These are phyloP conservation scores for Arthrobotrys musiformis DNA, from an alignment of 2,329 filamentous ascomycete genomes.

Conservation along the genomic window DNA sequence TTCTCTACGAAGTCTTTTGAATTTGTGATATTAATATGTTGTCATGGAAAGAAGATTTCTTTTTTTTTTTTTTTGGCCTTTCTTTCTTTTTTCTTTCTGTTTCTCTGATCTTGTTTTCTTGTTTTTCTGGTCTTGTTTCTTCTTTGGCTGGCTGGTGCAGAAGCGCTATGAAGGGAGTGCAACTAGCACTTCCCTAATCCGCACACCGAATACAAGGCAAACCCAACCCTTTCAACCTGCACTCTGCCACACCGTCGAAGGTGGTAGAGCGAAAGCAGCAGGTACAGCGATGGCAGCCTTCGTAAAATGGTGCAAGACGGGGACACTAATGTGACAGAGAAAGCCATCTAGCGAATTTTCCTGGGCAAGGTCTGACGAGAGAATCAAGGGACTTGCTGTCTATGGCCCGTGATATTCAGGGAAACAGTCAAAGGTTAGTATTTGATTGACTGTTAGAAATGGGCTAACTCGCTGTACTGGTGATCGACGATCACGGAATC, in stretches of 20 bases:
- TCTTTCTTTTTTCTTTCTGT: background rate
- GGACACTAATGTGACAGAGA: slow-evolving; percentile 7
- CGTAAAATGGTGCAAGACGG: slow-evolving; percentile 41
- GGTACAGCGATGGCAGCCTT: slow-evolving; percentile 53
- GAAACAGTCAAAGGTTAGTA: slow-evolving; percentile 35
- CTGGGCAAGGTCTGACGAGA: slow-evolving; percentile 33
- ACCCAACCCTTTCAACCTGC: slow-evolving; percentile 30
- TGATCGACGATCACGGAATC: slow-evolving; percentile 21
- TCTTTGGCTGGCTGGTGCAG: no score
- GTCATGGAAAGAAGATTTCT: background rate
- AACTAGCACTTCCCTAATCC: slow-evolving; percentile 54
- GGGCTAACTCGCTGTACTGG: slow-evolving; percentile 21
- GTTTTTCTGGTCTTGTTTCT: slow-evolving; percentile 1
- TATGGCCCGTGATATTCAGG: slow-evolving; percentile 54
- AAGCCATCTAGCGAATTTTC: slow-evolving; percentile 31
- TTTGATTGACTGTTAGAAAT: slow-evolving; percentile 19
- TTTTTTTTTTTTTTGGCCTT: background rate
- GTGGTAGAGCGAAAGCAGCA: slow-evolving; percentile 45
- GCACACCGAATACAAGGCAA: slow-evolving; percentile 45
- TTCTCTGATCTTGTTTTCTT: slow-evolving; percentile 20
- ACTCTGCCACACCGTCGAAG: slow-evolving; percentile 23
- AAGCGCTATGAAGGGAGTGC: slow-evolving; percentile 20
- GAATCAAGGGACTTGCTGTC: slow-evolving; percentile 47
- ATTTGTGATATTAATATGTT: background rate
- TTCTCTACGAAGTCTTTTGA: background rate